Evolutionary conservation across 768 basidiomycete genomes (phyloP).

Genomic region (Hirschioporus abietinus): DNA sequence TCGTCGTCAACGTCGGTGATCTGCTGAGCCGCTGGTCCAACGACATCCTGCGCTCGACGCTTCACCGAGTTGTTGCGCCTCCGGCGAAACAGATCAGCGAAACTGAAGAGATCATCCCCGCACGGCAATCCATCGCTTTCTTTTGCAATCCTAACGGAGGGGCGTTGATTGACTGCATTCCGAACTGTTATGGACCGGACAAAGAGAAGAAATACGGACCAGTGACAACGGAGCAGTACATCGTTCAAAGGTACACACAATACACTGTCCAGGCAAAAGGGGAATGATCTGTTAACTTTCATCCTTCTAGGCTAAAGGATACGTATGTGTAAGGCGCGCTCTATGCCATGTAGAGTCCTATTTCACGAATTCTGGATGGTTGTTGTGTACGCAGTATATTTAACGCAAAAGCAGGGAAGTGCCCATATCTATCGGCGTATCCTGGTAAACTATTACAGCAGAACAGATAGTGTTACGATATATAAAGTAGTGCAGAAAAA

Average conservation of each 20-base stretch:
- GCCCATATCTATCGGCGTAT: neutral
- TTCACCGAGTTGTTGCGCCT: constrained; percentile 80
- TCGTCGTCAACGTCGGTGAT: constrained; percentile 81
- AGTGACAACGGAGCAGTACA: constrained; percentile 70
- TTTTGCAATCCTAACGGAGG: constrained; percentile 81
- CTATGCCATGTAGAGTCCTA: neutral
- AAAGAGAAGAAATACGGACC: constrained; percentile 57
- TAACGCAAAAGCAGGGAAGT: neutral
- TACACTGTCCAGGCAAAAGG: constrained; percentile 40
- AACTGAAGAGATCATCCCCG: constrained; percentile 51
- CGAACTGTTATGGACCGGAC: constrained; percentile 53
- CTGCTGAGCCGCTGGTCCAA: constrained; percentile 82
- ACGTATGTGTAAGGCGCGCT: neutral
- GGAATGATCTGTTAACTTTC: neutral
- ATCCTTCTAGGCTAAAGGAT: neutral
- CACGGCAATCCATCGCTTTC: constrained; percentile 78
- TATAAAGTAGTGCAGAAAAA: constrained; percentile 1
- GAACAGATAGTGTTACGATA: constrained; percentile 1
- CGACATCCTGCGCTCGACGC: constrained; percentile 69
- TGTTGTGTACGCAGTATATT: neutral
- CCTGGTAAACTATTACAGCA: neutral
- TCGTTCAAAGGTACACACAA: constrained; percentile 66
- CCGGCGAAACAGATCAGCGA: constrained; percentile 42
- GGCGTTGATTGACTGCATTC: constrained; percentile 63
- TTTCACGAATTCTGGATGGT: neutral